Evolutionary conservation across 163 green algal genomes (phyloP).

Genomic region (Trebouxia gelatinosa): DNA sequence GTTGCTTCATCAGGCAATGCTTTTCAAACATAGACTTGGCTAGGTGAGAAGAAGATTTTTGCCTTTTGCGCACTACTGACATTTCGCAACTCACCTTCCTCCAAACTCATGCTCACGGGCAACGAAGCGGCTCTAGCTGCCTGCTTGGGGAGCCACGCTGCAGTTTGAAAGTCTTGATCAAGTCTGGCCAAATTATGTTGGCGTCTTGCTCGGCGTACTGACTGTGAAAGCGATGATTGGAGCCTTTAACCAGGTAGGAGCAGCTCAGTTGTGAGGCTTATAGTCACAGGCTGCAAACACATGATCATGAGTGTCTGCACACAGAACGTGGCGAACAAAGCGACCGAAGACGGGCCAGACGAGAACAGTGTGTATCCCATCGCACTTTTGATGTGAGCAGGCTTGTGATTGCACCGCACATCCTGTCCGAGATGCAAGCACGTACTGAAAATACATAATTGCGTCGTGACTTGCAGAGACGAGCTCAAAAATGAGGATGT

Average conservation of each 20-base stretch:
- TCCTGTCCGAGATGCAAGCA: slow-evolving; percentile 11
- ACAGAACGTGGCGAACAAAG: neutral
- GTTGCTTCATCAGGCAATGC: no score
- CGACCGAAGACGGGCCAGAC: slow-evolving; percentile 1
- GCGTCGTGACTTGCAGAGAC: slow-evolving; percentile 73
- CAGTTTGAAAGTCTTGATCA: neutral
- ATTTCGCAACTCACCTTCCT: no score
- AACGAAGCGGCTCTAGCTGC: no score
- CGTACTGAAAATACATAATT: neutral
- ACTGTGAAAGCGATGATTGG: slow-evolving; percentile 5
- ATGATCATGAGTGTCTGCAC: neutral
- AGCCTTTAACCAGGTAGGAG: slow-evolving; percentile 11
- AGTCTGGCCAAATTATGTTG: slow-evolving; percentile 6
- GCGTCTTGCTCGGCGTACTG: neutral
- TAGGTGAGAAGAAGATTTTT: no score
- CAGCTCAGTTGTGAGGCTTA: neutral
- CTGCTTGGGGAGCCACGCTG: no score
- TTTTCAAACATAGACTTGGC: no score
- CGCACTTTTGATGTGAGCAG: slow-evolving; percentile 84
- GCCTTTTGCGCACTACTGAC: no score
- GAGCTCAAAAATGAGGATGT: slow-evolving; percentile 97
- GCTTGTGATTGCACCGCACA: no score
- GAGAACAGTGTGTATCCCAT: slow-evolving; percentile 85
- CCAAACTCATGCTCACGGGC: no score
- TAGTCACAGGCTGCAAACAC: neutral